Percentiles rank a stretch among this genome's conserved stretches.
phyloP scores from a whole-genome alignment of 2,329 filamentous ascomycete genomes.

The Lachnellula arida region DNA sequence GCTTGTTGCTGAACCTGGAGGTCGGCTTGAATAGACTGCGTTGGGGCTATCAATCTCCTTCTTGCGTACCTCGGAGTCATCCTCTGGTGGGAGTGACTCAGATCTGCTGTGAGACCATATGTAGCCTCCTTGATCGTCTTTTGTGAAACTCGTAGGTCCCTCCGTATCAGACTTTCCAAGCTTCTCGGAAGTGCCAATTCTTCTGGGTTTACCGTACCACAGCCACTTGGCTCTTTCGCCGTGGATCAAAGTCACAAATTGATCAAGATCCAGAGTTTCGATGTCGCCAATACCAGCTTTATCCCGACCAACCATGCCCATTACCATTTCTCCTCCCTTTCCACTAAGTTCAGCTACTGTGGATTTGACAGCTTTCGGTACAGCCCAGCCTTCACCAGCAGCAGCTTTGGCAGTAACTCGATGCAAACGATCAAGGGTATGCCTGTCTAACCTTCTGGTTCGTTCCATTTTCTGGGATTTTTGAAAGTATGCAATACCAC shows the following conservation, averaged over 20 bases:
- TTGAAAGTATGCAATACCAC: slow-evolving; percentile 83
- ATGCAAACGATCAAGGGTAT: slow-evolving; percentile 77
- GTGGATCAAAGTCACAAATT: slow-evolving; percentile 70
- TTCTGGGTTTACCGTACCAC: slow-evolving; percentile 85
- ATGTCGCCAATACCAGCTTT: slow-evolving; percentile 89
- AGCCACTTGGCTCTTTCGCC: slow-evolving; percentile 89
- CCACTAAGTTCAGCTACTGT: slow-evolving; percentile 91
- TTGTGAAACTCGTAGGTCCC: slow-evolving; percentile 47
- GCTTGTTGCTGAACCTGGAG: slow-evolving; percentile 43
- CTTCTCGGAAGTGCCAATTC: slow-evolving; percentile 47
- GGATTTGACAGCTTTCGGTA: slow-evolving; percentile 91
- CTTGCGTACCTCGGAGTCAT: slow-evolving; percentile 39
- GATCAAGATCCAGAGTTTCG: slow-evolving; percentile 85
- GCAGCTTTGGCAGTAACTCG: slow-evolving; percentile 85
- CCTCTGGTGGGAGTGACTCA: slow-evolving; percentile 49
- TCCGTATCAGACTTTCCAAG: slow-evolving; percentile 43
- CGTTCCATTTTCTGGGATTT: slow-evolving; percentile 78
- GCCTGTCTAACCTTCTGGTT: slow-evolving; percentile 74
- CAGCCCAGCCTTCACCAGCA: slow-evolving; percentile 82
- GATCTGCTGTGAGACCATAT: slow-evolving; percentile 44
- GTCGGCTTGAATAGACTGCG: slow-evolving; percentile 39
- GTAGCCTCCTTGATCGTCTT: slow-evolving; percentile 48
- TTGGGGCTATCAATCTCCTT: slow-evolving; percentile 42
- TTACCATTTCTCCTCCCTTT: slow-evolving; percentile 89
- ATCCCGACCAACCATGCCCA: slow-evolving; percentile 84